Percentiles rank a stretch among this genome's conserved stretches.
Conservation (phyloP, 176 grass and related monocot genomes). For the Oryza australiensis region DNA sequence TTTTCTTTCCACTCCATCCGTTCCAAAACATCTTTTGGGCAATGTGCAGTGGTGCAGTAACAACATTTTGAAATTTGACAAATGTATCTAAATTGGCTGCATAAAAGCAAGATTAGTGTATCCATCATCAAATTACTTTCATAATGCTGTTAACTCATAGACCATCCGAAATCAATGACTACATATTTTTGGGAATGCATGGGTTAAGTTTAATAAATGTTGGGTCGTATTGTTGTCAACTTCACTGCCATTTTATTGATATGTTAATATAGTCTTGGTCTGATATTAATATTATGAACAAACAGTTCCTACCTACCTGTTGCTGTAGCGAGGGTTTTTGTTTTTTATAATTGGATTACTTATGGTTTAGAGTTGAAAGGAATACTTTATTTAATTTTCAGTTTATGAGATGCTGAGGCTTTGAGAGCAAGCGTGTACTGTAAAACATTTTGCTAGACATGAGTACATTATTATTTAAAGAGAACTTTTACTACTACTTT, state of each 20-base stretch:
- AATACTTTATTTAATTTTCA: not conserved
- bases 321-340: not conserved
- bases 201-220: not conserved
- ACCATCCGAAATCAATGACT: not conserved
- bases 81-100: not conserved
- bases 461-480: not conserved
- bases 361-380: not conserved
- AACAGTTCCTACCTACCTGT: not conserved
- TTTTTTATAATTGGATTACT: not conserved
- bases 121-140: not conserved
- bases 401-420: not conserved
- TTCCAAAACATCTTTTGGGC: not conserved
- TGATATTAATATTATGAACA: not conserved
- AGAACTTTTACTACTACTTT: not conserved
- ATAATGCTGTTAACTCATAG: not conserved
- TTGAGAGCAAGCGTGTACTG: not conserved
- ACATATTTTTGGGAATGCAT: not conserved
- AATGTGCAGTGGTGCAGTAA: not conserved
- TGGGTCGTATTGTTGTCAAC: not conserved
- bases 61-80: not conserved
- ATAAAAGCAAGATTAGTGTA: not conserved
- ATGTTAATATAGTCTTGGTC: not conserved
- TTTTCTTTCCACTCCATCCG: not conserved
- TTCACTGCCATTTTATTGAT: conserved; percentile 20
- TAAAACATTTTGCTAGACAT: not conserved